Percentiles rank a stretch among this genome's conserved stretches.
These are phyloP conservation scores for Hamamelis virginiana DNA, from an alignment of 164 flowering plant species.

Conservation along the genomic window DNA sequence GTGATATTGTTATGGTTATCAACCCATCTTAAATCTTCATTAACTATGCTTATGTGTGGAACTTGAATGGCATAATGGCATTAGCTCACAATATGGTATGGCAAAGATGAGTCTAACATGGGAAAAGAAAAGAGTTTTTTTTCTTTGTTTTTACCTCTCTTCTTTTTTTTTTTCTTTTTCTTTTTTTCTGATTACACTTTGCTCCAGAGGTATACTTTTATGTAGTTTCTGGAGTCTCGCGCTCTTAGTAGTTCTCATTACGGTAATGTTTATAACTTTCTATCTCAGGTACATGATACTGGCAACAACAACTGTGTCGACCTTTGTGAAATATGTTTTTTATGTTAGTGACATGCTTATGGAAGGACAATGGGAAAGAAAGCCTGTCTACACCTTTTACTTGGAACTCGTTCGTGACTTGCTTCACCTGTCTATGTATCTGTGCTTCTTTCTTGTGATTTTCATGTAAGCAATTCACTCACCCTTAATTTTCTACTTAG, in stretches of 20 bases:
- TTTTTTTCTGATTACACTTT: too few relatives aligned
- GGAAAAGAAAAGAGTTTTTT: too few relatives aligned
- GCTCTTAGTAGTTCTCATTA: neutral
- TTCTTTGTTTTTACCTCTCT: too few relatives aligned
- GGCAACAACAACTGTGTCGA: constrained; percentile 87
- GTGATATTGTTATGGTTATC: neutral
- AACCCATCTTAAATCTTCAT: neutral
- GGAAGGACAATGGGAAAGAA: constrained; percentile 99
- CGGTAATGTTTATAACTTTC: constrained; percentile 3
- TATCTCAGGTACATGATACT: constrained; percentile 87
- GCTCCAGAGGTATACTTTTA: neutral
- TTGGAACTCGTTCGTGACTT: constrained; percentile 95
- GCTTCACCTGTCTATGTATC: constrained; percentile 93
- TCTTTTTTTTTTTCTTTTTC: too few relatives aligned
- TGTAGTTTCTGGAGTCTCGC: neutral
- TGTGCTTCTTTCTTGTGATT: constrained; percentile 92
- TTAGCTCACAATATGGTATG: too few relatives aligned
- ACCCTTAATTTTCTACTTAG: constrained; percentile 2
- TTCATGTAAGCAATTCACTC: constrained; percentile 73
- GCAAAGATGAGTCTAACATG: too few relatives aligned
- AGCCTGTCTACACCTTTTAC: constrained; percentile 93
- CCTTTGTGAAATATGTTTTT: constrained; percentile 86
- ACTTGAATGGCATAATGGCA: too few relatives aligned
- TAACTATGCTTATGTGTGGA: too few relatives aligned
- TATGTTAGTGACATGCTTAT: constrained; percentile 93